phyloP scores from a whole-genome alignment of 2,329 filamentous ascomycete genomes.

The Cladosporium austrohemisphaericum region DNA sequence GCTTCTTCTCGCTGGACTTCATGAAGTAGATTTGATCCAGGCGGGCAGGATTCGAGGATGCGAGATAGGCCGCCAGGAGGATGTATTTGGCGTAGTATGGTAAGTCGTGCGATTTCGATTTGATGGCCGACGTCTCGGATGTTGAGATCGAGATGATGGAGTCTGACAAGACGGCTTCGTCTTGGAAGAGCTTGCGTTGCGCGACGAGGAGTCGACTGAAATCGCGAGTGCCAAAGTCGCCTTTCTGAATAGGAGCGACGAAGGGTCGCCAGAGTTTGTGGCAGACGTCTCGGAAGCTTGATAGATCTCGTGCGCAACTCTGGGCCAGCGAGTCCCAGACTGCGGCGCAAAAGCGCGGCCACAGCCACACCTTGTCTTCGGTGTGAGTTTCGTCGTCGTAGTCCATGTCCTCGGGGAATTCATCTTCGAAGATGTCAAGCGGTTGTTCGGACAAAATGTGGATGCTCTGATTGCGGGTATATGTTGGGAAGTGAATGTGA shows the following conservation, averaged over 20 bases:
- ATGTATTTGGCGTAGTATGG: conserved; percentile 71
- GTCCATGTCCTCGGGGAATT: conserved; percentile 38
- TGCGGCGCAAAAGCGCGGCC: conserved; percentile 75
- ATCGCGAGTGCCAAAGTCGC: conserved; percentile 71
- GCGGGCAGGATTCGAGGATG: conserved; percentile 73
- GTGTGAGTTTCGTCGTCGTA: conserved; percentile 46
- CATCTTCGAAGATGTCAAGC: conserved; percentile 44
- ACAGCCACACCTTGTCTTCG: conserved; percentile 65
- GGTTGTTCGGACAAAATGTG: conserved; percentile 64
- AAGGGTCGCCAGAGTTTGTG: conserved; percentile 80
- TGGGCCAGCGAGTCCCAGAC: conserved; percentile 84
- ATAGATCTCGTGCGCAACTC: conserved; percentile 74
- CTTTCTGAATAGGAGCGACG: conserved; percentile 69
- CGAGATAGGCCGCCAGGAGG: conserved; percentile 73
- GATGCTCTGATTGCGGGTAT: conserved; percentile 75
- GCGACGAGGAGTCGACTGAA: conserved; percentile 79
- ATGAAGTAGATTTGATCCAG: conserved; percentile 74
- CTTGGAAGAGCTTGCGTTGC: conserved; percentile 65
- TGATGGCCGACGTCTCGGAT: conserved; percentile 17
- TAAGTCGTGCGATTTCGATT: conserved; percentile 44
- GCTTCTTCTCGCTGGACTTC: conserved; percentile 56
- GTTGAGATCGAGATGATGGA: conserved; percentile 47
- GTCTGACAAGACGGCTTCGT: conserved; percentile 66
- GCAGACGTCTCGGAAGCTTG: conserved; percentile 67
- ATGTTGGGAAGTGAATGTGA: conserved; percentile 78